Percentiles rank a stretch among this genome's conserved stretches.
Conservation (phyloP, 345 rosid genomes). For the Isatis tinctoria region DNA sequence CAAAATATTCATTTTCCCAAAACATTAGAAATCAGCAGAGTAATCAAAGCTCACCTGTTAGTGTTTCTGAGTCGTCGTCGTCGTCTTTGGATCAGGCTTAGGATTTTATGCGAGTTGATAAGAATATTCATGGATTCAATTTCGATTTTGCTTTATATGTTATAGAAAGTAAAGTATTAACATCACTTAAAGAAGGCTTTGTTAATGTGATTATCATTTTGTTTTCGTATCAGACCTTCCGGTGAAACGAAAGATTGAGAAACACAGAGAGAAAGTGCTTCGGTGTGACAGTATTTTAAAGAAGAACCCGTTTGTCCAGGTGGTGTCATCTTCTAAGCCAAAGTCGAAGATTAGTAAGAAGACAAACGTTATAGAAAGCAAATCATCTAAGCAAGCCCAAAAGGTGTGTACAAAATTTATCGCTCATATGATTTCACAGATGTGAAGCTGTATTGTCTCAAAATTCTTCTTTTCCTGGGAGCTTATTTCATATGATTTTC, state of each 20-base stretch:
- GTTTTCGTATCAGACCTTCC: conserved; percentile 50
- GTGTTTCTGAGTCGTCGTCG: neutral
- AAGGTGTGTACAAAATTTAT: conserved; percentile 36
- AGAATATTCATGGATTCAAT: neutral
- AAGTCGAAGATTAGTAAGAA: conserved; percentile 42
- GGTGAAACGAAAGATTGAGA: conserved; percentile 78
- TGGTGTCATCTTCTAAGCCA: conserved; percentile 58
- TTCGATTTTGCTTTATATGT: neutral
- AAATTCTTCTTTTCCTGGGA: neutral
- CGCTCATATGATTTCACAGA: neutral
- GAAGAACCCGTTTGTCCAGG: conserved; percentile 70
- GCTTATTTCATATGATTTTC: conserved; percentile 6
- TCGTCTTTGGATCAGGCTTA: neutral
- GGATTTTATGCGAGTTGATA: neutral
- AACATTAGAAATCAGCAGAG: neutral
- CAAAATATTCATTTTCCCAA: neutral
- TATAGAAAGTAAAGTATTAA: neutral
- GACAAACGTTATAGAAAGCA: conserved; percentile 11
- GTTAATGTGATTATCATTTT: neutral
- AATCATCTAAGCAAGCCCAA: conserved; percentile 29
- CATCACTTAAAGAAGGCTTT: neutral
- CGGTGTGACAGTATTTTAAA: conserved; percentile 59
- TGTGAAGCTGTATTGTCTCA: neutral
- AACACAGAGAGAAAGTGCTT: conserved; percentile 66
- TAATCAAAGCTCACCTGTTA: neutral